These are phyloP conservation scores for Metschnikowia sp. DNA, from an alignment of 805 yeast genomes.

Conservation along the genomic window DNA sequence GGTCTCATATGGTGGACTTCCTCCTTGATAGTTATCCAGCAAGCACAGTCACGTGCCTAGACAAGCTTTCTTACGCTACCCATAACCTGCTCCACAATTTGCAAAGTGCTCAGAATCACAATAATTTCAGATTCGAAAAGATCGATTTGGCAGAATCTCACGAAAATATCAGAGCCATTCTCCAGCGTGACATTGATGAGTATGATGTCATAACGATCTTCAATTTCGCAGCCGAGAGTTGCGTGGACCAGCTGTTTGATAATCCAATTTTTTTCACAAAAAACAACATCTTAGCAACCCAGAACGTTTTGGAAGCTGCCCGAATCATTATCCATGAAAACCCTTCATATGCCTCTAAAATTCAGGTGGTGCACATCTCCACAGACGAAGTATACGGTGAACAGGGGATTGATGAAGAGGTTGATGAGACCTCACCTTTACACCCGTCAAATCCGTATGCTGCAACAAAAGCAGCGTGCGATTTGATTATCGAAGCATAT, in stretches of 20 bases:
- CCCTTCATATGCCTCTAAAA: background rate
- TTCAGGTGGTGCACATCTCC: slow-evolving; percentile 39
- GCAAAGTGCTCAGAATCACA: slow-evolving; percentile 3
- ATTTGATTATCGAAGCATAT: slow-evolving; percentile 46
- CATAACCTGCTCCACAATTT: slow-evolving; percentile 25
- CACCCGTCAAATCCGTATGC: slow-evolving; percentile 56
- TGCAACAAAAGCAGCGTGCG: slow-evolving; percentile 54
- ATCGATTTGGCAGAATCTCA: slow-evolving; percentile 37
- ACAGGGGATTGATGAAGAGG: slow-evolving; percentile 16
- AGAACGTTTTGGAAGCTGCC: slow-evolving; percentile 43
- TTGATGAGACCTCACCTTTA: slow-evolving; percentile 35
- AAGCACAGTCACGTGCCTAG: slow-evolving; percentile 41
- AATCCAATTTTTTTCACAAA: slow-evolving; percentile 42
- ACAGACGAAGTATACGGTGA: slow-evolving; percentile 64
- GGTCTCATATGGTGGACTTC: slow-evolving; percentile 43
- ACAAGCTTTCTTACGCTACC: slow-evolving; percentile 46
- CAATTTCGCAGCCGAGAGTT: slow-evolving; percentile 54
- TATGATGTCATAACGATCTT: slow-evolving; percentile 26
- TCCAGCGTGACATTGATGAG: slow-evolving; percentile 13
- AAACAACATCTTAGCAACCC: slow-evolving; percentile 47
- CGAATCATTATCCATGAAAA: slow-evolving; percentile 14
- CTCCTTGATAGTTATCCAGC: slow-evolving; percentile 28
- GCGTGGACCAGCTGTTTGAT: slow-evolving; percentile 50
- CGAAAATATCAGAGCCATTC: slow-evolving; percentile 16
- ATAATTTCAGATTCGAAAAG: slow-evolving; percentile 23